Evolutionary conservation across 192 early-diverging fungal species (phyloP).

Genomic region (Lobosporangium transversale): DNA sequence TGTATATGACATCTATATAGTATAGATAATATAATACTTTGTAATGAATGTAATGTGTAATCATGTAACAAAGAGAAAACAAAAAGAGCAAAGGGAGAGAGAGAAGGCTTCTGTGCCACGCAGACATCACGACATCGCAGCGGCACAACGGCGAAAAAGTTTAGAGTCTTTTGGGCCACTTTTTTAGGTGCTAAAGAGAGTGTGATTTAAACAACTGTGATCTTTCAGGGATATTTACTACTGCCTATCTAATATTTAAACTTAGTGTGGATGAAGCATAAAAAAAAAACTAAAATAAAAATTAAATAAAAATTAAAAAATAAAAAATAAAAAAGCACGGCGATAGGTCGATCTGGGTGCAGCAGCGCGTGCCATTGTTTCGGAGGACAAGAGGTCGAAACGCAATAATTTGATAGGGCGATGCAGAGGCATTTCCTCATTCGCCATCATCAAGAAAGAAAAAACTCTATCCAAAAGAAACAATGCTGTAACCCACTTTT

Average conservation of each 20-base stretch:
- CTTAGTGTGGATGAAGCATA: no score
- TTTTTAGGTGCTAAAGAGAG: no score
- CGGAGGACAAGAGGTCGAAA: not conserved
- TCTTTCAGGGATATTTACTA: no score
- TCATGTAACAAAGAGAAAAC: not conserved
- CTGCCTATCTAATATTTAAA: no score
- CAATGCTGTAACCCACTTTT: no score
- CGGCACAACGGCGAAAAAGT: constrained; percentile 7
- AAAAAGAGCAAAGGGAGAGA: not conserved
- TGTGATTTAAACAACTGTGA: no score
- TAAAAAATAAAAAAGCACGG: not conserved
- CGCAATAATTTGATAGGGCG: not conserved
- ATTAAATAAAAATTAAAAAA: no score
- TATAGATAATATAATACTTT: not conserved
- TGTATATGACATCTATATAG: no score
- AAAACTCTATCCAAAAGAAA: no score
- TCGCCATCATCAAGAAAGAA: no score
- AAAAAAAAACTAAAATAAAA: no score
- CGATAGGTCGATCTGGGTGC: not conserved
- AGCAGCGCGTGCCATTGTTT: not conserved
- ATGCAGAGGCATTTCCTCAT: no score
- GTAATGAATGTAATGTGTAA: not conserved
- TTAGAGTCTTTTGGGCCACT: not conserved
- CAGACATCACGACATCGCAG: not conserved
- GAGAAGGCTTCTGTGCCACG: not conserved